phyloP scores from a whole-genome alignment of 2,329 filamentous ascomycete genomes.

The Colletotrichum neosansevieriae region DNA sequence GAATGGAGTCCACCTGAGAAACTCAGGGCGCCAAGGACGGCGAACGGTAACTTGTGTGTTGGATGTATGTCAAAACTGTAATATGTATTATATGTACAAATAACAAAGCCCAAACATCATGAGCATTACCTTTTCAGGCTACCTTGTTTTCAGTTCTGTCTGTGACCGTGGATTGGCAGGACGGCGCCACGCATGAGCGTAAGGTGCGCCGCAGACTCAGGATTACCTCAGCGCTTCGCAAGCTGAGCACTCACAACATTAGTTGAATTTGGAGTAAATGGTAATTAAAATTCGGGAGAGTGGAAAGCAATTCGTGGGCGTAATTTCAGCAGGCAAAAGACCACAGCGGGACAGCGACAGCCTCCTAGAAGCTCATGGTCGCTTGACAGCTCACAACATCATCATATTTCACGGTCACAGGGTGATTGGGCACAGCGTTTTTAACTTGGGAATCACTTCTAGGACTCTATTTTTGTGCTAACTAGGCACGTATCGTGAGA shows the following conservation, averaged over 20 bases:
- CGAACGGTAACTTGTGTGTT: conserved; percentile 10
- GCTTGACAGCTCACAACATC: neutral
- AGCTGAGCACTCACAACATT: too few species aligned
- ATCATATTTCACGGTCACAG: neutral
- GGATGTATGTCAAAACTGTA: conserved; percentile 14
- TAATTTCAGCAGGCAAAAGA: too few species aligned
- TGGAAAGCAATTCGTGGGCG: too few species aligned
- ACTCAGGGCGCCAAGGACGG: neutral
- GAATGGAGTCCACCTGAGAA: neutral
- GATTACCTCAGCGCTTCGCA: too few species aligned
- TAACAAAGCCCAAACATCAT: neutral
- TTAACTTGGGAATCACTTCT: conserved; percentile 44
- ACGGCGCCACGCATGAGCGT: too few species aligned
- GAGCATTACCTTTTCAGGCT: neutral
- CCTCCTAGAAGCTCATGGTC: too few species aligned
- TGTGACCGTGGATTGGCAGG: too few species aligned
- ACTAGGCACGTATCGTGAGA: conserved; percentile 59
- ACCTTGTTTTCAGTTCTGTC: too few species aligned
- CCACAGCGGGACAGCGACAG: too few species aligned
- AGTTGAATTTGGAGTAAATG: neutral
- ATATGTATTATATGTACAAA: neutral
- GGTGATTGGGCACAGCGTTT: neutral
- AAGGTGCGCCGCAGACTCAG: too few species aligned
- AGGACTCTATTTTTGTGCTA: conserved; percentile 61
- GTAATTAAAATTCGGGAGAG: too few species aligned